Base-by-base conservation (phyloP, 805 yeast genomes). In the Grigorovia yakushimaensis region DNA sequence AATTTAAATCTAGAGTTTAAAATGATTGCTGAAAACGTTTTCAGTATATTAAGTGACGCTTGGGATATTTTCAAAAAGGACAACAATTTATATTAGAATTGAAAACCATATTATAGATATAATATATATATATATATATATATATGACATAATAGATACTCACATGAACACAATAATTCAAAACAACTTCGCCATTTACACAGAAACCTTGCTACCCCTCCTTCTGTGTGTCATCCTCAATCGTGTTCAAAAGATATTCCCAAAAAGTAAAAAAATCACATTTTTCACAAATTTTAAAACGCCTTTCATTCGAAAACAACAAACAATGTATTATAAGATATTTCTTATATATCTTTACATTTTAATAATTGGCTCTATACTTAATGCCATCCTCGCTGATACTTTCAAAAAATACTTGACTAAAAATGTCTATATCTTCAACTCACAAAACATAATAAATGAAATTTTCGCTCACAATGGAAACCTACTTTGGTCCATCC, bases 11-110 rank as follows among this genome's bases (percentile, higher is more conserved):
- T 80, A 5, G 94, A 88, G 57, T 77, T 78, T 48, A 82, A 83
- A 60, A 76, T 91, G 82, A 73, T 91, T 42, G 93, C 97, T 15
- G 91, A 89, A 56, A 80, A 79, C 21, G 91, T 91, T 0, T 93
- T 93, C 60, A 84, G 88, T 38, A 73, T 81, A 0, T 69, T 93
- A 51, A 91, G 88, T 64, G 76, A 79, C 54, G 88, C 97, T 2
- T 93, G 99, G 98, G 97, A 87, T 54, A 67, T 64, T 19, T 88
- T 88, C 63, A 84, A 82, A 57, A 67, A 62, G 39, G 76, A 76
- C 48, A 84, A 84, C 59, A 70, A 68, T 24, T 62, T 78, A 13
- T 20, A 20, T 42, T 19, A 15, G 33, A n/a, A n/a, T n/a, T n/a
- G n/a, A n/a, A n/a, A n/a, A n/a, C n/a, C n/a, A n/a, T n/a, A n/a